Conservation (phyloP, 1,139 yeast genomes). For the Nakaseomyces sp. region DNA sequence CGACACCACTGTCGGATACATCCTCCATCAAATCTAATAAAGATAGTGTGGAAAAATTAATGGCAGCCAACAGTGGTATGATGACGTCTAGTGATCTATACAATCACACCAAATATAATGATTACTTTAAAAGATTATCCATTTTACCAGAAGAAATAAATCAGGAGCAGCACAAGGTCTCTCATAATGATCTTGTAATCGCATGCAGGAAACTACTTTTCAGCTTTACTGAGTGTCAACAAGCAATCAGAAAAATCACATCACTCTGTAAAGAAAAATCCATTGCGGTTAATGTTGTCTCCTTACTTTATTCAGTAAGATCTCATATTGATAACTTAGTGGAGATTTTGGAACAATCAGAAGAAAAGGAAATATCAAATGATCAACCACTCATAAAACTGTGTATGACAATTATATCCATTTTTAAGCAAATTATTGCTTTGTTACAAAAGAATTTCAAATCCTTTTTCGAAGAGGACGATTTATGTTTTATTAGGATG, state of each 20-base stretch:
- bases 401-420: conserved; percentile 34
- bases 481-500: conserved; percentile 63
- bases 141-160: conserved; percentile 48
- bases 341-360: conserved; percentile 50
- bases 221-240: conserved; percentile 61
- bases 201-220: conserved; percentile 50
- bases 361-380: conserved; percentile 30
- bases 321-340: conserved; percentile 52
- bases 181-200: conserved; percentile 36
- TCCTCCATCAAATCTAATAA: conserved; percentile 4
- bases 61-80: conserved; percentile 1
- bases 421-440: conserved; percentile 45
- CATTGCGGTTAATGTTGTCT: conserved; percentile 49
- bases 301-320: conserved; percentile 47
- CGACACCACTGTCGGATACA: conserved; percentile 1
- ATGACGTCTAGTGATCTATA: conserved; percentile 18
- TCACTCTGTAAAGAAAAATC: conserved; percentile 60
- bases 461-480: conserved; percentile 47
- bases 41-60: neutral
- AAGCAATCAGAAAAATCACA: conserved; percentile 56
- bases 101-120: conserved; percentile 42
- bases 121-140: conserved; percentile 63
- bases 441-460: conserved; percentile 42
- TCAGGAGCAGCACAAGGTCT: conserved; percentile 18
- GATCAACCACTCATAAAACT: conserved; percentile 33